Evolutionary conservation across 768 basidiomycete genomes (phyloP).

Genomic region (Kwoniella botswanensis): DNA sequence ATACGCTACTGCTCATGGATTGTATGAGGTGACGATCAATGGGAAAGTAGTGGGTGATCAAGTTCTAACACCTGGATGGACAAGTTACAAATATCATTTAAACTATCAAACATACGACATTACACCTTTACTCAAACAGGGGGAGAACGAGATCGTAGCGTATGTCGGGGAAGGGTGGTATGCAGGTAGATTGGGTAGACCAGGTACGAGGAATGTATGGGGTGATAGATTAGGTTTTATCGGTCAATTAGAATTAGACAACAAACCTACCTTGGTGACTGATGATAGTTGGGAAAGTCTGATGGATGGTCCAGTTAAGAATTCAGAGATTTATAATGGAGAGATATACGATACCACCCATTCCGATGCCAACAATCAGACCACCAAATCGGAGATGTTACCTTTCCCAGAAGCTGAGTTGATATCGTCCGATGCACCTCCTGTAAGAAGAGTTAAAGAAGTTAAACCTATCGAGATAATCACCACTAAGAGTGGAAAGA

Average conservation of each 20-base stretch:
- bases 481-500: constrained; percentile 49
- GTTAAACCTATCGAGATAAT: constrained; percentile 41
- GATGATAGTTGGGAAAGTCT: constrained; percentile 31
- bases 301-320: constrained; percentile 19
- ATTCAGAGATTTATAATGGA: constrained; percentile 48
- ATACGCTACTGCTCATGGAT: constrained; percentile 49
- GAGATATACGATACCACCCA: constrained; percentile 37
- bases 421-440: constrained; percentile 41
- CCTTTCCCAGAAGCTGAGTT: constrained; percentile 31
- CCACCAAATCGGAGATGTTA: constrained; percentile 18
- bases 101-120: constrained; percentile 52
- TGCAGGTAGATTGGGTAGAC: constrained; percentile 29
- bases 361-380: not conserved
- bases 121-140: constrained; percentile 20
- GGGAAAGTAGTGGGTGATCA: constrained; percentile 47
- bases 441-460: constrained; percentile 35
- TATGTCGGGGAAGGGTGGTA: constrained; percentile 47
- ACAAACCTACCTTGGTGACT: constrained; percentile 17
- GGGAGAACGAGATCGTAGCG: constrained; percentile 40
- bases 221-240: constrained; percentile 41
- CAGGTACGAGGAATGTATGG: constrained; percentile 29
- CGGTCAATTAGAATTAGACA: constrained; percentile 42
- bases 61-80: constrained; percentile 52
- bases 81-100: constrained; percentile 43
- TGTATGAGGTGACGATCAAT: constrained; percentile 50